Evolutionary conservation across 2,329 filamentous ascomycete genomes (phyloP).

Genomic region (Pseudogymnoascus sp.): DNA sequence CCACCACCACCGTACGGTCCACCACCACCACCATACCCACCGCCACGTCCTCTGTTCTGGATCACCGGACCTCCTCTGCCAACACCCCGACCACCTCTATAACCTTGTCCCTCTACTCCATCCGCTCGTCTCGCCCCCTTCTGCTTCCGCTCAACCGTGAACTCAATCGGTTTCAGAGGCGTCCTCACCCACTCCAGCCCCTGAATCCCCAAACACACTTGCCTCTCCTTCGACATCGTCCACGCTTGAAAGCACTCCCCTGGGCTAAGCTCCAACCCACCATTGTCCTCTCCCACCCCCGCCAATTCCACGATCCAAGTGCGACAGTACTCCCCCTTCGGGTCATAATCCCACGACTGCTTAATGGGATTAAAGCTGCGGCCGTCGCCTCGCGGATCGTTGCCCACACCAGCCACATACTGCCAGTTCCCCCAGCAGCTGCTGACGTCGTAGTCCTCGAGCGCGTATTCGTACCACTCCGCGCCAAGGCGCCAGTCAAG

Average conservation of each 20-base stretch:
- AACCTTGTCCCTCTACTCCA: not conserved
- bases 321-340: conserved; percentile 59
- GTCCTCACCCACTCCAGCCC: conserved; percentile 57
- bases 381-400: conserved; percentile 62
- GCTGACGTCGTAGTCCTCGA: conserved; percentile 67
- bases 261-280: conserved; percentile 12
- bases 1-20: not conserved
- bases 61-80: not conserved
- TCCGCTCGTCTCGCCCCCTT: conserved; percentile 1
- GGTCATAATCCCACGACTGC: conserved; percentile 70
- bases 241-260: conserved; percentile 60
- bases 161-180: conserved; percentile 58
- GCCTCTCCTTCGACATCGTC: conserved; percentile 51
- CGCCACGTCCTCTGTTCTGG: not conserved
- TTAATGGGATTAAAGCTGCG: conserved; percentile 78
- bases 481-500: conserved; percentile 76
- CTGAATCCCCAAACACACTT: conserved; percentile 45
- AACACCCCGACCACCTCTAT: not conserved
- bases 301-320: conserved; percentile 63
- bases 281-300: conserved; percentile 32
- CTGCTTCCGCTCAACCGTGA: conserved; percentile 37
- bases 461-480: conserved; percentile 70
- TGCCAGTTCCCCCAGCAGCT: conserved; percentile 81
- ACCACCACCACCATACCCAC: not conserved
- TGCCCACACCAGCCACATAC: conserved; percentile 71